Evolutionary conservation across 2,329 filamentous ascomycete species (phyloP), one percentile per base, ranked within the genome.

Genomic region (Nannizziopsis barbatae): DNA sequence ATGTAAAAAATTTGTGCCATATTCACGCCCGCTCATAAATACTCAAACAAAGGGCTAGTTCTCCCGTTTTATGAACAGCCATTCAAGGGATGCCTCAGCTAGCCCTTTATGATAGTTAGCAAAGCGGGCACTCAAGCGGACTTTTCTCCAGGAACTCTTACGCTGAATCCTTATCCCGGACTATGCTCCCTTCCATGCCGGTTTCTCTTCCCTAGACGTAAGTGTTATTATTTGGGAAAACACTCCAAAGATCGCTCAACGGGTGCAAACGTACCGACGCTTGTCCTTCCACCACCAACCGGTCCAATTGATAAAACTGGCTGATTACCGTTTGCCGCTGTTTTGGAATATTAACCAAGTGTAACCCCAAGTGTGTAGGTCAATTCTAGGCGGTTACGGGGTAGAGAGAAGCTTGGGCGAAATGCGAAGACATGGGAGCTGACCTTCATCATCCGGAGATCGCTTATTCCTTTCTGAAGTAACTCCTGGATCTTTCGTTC

Each of bases 291-390:
- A 98, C 86, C 11, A 98, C 92, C 67, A 98, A 76, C 62, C 81
- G 77, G 63, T 96, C 89, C 53, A 93, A 68, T 69, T 95, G 85
- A 71, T 86, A 96, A 70, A 96, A 96, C 64, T 94, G 86, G 64
- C 88, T 93, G 62, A 98, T 80, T 44, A 92, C 77, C 9, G 90
- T 93, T 83, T 96, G 92, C 64, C 92, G 83, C 92, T 96, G 71
- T 52, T 27, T 30, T 18, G 37, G 17, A 48, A 27, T 9, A 42
- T 52, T 33, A 52, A 47, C 44, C 47, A 36, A 15, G 14, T 14
- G 15, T 8, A 41, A 20, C n/a, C 6, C 10, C 12, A 39, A n/a
- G 20, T 18, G 3, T 41, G 10, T 17, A 27, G 11, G 14, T 8
- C 17, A 27, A 12, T 12, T 10, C 2, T 36, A 31, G 7, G 17